Base-by-base conservation (phyloP, 108 stramenopile genomes). In the Pseudonitzschia pungens region DNA sequence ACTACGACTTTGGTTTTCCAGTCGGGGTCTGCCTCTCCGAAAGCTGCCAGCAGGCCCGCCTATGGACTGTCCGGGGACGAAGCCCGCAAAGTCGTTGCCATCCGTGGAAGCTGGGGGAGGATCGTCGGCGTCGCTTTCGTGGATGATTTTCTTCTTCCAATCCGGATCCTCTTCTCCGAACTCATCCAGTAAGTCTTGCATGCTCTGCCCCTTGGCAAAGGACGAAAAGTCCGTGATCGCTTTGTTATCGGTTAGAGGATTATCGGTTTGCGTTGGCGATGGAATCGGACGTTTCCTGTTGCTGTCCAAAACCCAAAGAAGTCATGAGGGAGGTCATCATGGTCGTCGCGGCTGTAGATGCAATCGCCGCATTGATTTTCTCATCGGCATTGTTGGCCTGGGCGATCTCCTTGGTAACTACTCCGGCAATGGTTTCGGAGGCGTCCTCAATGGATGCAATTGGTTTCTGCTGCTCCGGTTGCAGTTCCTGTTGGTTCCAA, bases 81-180 rank as follows among this genome's bases (percentile, higher is more conserved):
- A 48, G 44, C 14, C 24, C 28, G 45, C 41, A 24, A 62, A 41
- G 45, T 48, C 10, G 21, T 52, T 22, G 10, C 24, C 41, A 10
- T 65, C 18, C 64, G 16, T 40, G 12, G 7, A 24, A 36, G 45
- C 1, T 2, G 6, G 7, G 20, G 28, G 20, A 53, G 28, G 28
- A 15, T 10, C 21, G 0, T 70, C 69, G 9, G 54, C 54, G 31
- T 72, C 57, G 26, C 65, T 53, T 21, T 73, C 72, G 16, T 72
- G 56, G 27, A 65, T 29, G 16, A 58, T 29, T 45, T 59, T 57
- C 36, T 82, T 66, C 56, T 84, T 82, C 86, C 84, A 94, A 71
- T 94, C 68, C 21, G 69, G 77, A 81, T 94, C 93, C 66, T 80
- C 73, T 60, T 89, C 81, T 59, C 91, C 93, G 64, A 89, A 90